phyloP scores from a whole-genome alignment of 129 eudicot genomes.

The Rutidosis leptorrhynchoides region DNA sequence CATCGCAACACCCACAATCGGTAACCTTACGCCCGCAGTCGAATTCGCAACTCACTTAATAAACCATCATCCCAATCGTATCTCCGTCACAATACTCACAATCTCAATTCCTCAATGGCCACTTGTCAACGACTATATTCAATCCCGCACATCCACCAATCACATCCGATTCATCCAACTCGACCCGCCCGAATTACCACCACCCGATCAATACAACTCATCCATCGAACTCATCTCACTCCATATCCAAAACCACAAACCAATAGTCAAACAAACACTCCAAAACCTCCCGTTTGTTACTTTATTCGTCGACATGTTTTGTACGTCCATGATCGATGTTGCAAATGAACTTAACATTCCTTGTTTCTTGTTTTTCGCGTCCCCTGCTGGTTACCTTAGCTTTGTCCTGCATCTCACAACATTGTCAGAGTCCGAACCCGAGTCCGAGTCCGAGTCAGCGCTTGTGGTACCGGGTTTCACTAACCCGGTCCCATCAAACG shows the following conservation, averaged over 20 bases:
- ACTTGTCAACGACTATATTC: conserved; percentile 23
- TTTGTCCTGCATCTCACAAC: conserved; percentile 28
- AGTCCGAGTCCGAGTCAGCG: conserved; percentile 5
- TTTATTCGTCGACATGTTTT: conserved; percentile 40
- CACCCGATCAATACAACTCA: conserved; percentile 12
- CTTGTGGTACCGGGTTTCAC: conserved; percentile 19
- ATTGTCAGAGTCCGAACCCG: conserved; percentile 10
- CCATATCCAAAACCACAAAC: conserved; percentile 29
- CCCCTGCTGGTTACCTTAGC: conserved; percentile 38
- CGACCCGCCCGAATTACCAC: conserved; percentile 11
- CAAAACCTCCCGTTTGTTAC: conserved; percentile 25
- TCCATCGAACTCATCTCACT: conserved; percentile 18
- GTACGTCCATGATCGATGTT: conserved; percentile 44
- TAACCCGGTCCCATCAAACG: conserved; percentile 28
- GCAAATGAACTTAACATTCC: conserved; percentile 36
- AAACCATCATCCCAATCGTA: conserved; percentile 15
- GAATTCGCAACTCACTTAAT: conserved; percentile 40
- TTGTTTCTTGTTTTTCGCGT: conserved; percentile 38
- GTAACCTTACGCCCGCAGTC: conserved; percentile 37
- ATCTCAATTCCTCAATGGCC: conserved; percentile 32
- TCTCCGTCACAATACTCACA: conserved; percentile 29
- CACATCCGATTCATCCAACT: conserved; percentile 27
- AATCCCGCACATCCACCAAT: conserved; percentile 22
- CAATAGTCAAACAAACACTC: conserved; percentile 23
- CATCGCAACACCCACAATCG: conserved; percentile 37